Percentiles rank a stretch among this genome's conserved stretches.
These are phyloP conservation scores for Syncephalastrum racemosum DNA, from an alignment of 371 early-diverging fungal genomes.

Conservation along the genomic window DNA sequence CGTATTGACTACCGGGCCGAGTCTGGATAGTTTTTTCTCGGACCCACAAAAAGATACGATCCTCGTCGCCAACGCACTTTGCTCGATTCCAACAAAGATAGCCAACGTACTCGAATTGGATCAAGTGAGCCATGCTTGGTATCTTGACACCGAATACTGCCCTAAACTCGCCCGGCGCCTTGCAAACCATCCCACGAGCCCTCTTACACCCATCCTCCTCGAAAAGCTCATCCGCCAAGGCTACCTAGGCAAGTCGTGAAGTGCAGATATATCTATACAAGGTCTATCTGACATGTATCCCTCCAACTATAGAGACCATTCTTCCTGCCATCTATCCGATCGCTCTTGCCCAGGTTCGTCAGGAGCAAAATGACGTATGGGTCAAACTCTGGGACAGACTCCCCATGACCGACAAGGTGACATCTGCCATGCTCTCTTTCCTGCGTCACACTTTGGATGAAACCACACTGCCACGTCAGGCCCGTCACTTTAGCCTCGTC, in stretches of 20 bases:
- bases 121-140: constrained; percentile 9
- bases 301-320: constrained; percentile 19
- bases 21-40: too few species aligned
- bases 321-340: constrained; percentile 25
- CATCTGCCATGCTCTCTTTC: too few species aligned
- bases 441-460: neutral
- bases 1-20: neutral
- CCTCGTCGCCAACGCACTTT: constrained; percentile 26
- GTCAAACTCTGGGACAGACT: too few species aligned
- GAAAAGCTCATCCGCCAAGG: constrained; percentile 8
- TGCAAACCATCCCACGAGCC: too few species aligned
- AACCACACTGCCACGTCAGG: constrained; percentile 1
- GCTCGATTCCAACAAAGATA: constrained; percentile 32
- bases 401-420: too few species aligned
- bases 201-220: neutral
- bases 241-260: constrained; percentile 10
- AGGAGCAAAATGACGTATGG: neutral
- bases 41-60: too few species aligned
- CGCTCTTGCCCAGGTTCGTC: constrained; percentile 8
- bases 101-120: constrained; percentile 30
- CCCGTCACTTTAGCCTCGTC: neutral
- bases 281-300: constrained; percentile 27
- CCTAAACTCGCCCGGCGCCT: neutral
- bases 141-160: constrained; percentile 14
- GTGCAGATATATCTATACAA: neutral